Percentiles rank a stretch among this genome's conserved stretches.
Evolutionary conservation across 306 rosid species (phyloP).

Genomic region (Cicer chorassanicum): DNA sequence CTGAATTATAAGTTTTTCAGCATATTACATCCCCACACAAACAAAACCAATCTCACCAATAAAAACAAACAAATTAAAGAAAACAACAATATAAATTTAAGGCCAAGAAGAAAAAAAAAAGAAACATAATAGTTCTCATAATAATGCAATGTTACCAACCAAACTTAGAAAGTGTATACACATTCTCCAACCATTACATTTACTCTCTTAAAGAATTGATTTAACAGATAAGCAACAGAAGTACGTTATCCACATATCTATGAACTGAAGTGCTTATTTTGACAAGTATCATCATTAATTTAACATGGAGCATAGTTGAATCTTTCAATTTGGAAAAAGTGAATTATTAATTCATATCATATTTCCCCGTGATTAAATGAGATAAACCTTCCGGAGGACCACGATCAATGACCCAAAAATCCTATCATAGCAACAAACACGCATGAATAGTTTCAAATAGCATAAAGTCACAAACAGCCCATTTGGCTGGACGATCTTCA

Average conservation of each 20-base stretch:
- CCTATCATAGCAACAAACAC: constrained; percentile 12
- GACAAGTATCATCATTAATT: not conserved
- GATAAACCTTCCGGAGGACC: constrained; percentile 9
- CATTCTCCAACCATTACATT: not conserved
- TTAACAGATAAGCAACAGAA: not conserved
- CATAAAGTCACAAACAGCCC: not conserved
- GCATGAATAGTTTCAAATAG: not conserved
- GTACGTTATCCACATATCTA: not conserved
- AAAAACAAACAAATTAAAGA: not conserved
- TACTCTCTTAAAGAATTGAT: no score
- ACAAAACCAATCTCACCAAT: constrained; percentile 23
- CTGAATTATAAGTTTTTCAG: constrained; percentile 53
- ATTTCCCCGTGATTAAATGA: not conserved
- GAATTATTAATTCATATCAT: not conserved
- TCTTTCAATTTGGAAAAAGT: not conserved
- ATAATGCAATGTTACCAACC: not conserved
- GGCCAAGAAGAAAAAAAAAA: not conserved
- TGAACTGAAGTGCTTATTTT: constrained; percentile 8
- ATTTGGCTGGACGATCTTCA: not conserved
- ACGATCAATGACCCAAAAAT: constrained; percentile 2
- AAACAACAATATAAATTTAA: not conserved
- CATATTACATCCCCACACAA: constrained; percentile 33
- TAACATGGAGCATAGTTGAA: constrained; percentile 3
- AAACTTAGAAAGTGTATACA: not conserved
- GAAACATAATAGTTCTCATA: not conserved